Evolutionary conservation across 495 filamentous ascomycete genomes (phyloP).

Genomic region (Podospora fimiseda): DNA sequence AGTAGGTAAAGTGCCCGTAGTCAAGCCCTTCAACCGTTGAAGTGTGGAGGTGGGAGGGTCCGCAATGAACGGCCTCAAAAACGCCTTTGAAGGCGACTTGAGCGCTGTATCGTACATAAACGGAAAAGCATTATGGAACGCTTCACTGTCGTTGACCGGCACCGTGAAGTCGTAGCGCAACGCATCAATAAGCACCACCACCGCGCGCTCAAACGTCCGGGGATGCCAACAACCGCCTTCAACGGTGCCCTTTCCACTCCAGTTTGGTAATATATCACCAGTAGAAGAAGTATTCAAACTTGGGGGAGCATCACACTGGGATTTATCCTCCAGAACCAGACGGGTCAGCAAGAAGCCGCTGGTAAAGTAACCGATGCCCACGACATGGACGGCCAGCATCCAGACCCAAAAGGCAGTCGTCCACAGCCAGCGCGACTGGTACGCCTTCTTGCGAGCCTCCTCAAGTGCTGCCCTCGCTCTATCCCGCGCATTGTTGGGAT

Average conservation of each 20-base stretch:
- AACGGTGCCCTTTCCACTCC: slow-evolving; percentile 41
- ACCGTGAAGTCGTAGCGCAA: slow-evolving; percentile 95
- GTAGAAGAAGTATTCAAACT: slow-evolving; percentile 36
- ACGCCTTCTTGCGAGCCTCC: slow-evolving; percentile 32
- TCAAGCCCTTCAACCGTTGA: slow-evolving; percentile 87
- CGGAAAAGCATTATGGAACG: slow-evolving; percentile 81
- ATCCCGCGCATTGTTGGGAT: slow-evolving; percentile 21
- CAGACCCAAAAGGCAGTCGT: slow-evolving; percentile 47
- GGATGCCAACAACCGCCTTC: slow-evolving; percentile 89
- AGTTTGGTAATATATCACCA: slow-evolving; percentile 26
- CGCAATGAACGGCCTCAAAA: slow-evolving; percentile 91
- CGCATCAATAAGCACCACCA: slow-evolving; percentile 89
- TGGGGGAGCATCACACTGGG: slow-evolving; percentile 69
- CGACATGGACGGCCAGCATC: slow-evolving; percentile 61
- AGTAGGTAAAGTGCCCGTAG: slow-evolving; percentile 90
- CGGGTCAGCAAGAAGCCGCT: slow-evolving; percentile 95
- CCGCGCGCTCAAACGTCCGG: slow-evolving; percentile 82
- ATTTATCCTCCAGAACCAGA: slow-evolving; percentile 81
- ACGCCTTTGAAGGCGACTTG: slow-evolving; percentile 67
- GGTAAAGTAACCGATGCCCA: slow-evolving; percentile 87
- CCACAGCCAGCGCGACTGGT: slow-evolving; percentile 43
- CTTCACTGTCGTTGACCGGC: slow-evolving; percentile 54
- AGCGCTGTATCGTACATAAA: slow-evolving; percentile 77
- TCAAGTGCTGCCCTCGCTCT: slow-evolving; percentile 35
- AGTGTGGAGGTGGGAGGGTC: slow-evolving; percentile 92